These are phyloP conservation scores for Fraxinus latifolia DNA, from an alignment of 305 asterid species.

Conservation along the genomic window DNA sequence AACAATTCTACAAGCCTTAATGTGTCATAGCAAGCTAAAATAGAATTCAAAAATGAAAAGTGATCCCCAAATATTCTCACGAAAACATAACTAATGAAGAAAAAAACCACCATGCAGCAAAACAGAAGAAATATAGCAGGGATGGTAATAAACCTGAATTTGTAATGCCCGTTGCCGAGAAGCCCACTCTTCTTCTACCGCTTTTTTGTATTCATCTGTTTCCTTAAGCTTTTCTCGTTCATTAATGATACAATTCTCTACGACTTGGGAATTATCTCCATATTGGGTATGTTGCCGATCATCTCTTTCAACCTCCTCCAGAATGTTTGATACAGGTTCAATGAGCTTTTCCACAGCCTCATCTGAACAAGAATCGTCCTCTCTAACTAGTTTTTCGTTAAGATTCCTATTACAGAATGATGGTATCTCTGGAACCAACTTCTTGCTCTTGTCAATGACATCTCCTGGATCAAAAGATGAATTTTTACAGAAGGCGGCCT, in stretches of 20 bases:
- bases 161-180: constrained; percentile 57
- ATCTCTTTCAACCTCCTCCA: constrained; percentile 29
- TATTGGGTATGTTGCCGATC: constrained; percentile 18
- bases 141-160: constrained; percentile 58
- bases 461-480: constrained; percentile 13
- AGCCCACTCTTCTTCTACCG: constrained; percentile 75
- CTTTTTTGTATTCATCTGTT: constrained; percentile 81
- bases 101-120: background rate
- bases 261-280: constrained; percentile 16
- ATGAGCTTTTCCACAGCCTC: constrained; percentile 1
- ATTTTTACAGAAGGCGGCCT: constrained; percentile 6
- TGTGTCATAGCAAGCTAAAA: background rate
- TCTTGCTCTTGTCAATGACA: constrained; percentile 12
- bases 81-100: background rate
- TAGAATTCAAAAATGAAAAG: background rate
- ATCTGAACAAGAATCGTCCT: constrained; percentile 12
- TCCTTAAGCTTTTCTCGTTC: constrained; percentile 81
- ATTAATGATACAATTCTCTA: constrained; percentile 32
- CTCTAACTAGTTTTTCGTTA: constrained; percentile 21
- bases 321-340: constrained; percentile 20
- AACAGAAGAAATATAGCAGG: constrained; percentile 5
- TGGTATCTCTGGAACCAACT: constrained; percentile 17
- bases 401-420: background rate
- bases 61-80: background rate
- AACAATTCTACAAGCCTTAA: background rate